Percentiles rank a stretch among this genome's conserved stretches.
Evolutionary conservation across 306 rosid genomes (phyloP).

Genomic region (Cucurbita moschata): DNA sequence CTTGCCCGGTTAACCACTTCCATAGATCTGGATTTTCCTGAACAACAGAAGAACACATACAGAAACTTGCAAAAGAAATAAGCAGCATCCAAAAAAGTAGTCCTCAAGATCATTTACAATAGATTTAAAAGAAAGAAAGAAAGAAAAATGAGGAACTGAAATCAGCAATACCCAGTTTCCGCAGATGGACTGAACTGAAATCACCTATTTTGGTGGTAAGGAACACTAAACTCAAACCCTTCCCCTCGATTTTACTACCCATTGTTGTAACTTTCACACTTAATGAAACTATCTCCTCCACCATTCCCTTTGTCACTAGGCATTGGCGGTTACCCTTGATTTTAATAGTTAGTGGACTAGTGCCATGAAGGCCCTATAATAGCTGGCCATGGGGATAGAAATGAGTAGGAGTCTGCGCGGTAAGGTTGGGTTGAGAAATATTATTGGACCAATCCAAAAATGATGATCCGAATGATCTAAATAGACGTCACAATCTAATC

Average conservation of each 20-base stretch:
- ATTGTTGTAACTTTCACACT: background rate
- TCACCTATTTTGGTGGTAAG: too few species aligned
- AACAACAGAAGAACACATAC: constrained; percentile 5
- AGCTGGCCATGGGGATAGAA: too few species aligned
- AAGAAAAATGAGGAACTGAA: too few species aligned
- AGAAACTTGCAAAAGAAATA: background rate
- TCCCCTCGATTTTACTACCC: background rate
- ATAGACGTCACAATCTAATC: too few species aligned
- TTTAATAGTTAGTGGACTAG: too few species aligned
- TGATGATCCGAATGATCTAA: too few species aligned
- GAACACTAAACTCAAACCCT: background rate
- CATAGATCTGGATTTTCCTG: constrained; percentile 91
- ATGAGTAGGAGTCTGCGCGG: too few species aligned
- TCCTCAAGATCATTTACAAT: background rate
- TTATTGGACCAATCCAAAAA: too few species aligned
- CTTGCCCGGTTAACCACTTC: constrained; percentile 87
- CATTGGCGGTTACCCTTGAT: too few species aligned
- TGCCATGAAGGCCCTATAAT: too few species aligned
- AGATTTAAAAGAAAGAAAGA: background rate
- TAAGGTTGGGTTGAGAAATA: too few species aligned
- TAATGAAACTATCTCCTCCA: background rate
- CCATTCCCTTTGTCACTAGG: too few species aligned
- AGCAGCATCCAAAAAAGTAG: background rate
- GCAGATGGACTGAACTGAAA: background rate
- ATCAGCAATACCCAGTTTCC: background rate